Evolutionary conservation across 495 filamentous ascomycete genomes (phyloP).

Genomic region (Penicillium coprophilum): DNA sequence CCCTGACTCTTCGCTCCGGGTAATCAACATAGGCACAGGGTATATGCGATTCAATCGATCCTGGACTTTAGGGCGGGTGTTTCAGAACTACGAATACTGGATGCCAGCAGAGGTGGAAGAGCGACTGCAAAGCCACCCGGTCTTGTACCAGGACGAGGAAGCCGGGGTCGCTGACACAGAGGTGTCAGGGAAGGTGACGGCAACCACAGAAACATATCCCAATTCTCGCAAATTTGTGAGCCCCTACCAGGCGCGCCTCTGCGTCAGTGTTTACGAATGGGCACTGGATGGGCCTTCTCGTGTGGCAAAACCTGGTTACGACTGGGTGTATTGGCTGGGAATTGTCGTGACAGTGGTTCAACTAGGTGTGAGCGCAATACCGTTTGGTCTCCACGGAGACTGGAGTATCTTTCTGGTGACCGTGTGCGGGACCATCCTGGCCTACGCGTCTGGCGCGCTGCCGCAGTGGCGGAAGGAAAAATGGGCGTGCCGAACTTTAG

Average conservation of each 20-base stretch:
- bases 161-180: slow-evolving; percentile 1
- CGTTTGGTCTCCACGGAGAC: slow-evolving; percentile 38
- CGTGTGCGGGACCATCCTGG: slow-evolving; percentile 37
- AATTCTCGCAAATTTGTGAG: neutral
- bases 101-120: slow-evolving; percentile 4
- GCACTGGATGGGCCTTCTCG: neutral
- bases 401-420: slow-evolving; percentile 50
- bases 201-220: neutral
- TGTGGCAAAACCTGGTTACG: slow-evolving; percentile 11
- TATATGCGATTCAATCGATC: slow-evolving; percentile 43
- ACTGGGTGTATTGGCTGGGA: slow-evolving; percentile 38
- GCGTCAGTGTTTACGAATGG: slow-evolving; percentile 18
- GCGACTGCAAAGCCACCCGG: slow-evolving; percentile 11
- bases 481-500: slow-evolving; percentile 39
- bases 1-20: slow-evolving; percentile 21
- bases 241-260: slow-evolving; percentile 16
- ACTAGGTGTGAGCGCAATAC: slow-evolving; percentile 47
- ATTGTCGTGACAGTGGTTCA: slow-evolving; percentile 40
- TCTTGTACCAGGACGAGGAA: neutral
- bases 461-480: slow-evolving; percentile 55
- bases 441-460: slow-evolving; percentile 33
- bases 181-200: slow-evolving; percentile 7
- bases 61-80: slow-evolving; percentile 52
- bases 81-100: slow-evolving; percentile 50
- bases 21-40: slow-evolving; percentile 47